These are phyloP conservation scores for Colletotrichum karsti DNA, from an alignment of 2,329 filamentous ascomycete genomes.

Conservation along the genomic window DNA sequence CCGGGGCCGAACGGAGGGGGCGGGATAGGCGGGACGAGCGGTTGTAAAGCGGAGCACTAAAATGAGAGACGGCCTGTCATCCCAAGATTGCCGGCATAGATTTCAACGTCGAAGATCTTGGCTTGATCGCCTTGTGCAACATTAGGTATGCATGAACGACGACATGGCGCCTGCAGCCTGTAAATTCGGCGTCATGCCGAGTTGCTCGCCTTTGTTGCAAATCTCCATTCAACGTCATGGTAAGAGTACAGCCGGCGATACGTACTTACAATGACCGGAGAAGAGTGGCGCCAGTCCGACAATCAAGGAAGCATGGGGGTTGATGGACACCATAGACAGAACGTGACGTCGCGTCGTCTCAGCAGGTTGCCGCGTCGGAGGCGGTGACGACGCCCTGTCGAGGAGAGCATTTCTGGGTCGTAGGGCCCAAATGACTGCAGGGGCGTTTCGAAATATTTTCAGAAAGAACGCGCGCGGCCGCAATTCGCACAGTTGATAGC, in stretches of 20 bases:
- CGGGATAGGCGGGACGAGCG: background rate
- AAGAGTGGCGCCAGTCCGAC: background rate
- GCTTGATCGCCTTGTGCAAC: too few species aligned
- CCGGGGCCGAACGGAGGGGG: background rate
- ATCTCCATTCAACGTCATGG: background rate
- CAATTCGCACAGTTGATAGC: background rate
- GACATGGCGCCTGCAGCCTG: background rate
- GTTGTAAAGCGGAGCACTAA: too few species aligned
- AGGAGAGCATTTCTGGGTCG: background rate
- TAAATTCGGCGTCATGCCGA: background rate
- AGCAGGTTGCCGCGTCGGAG: background rate
- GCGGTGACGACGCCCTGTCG: background rate
- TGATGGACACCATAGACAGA: background rate
- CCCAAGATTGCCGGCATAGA: too few species aligned
- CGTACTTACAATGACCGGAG: background rate
- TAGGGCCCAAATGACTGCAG: constrained; percentile 8
- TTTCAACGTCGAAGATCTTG: too few species aligned
- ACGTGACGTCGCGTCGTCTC: background rate
- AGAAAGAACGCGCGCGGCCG: constrained; percentile 10
- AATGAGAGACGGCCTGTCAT: too few species aligned
- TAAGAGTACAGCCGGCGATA: background rate
- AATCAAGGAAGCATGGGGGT: background rate
- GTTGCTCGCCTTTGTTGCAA: background rate
- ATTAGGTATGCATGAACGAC: background rate
- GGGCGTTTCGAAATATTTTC: constrained; percentile 25